phyloP scores from a whole-genome alignment of 2,329 filamentous ascomycete species.

The Leptographium lundbergii region DNA sequence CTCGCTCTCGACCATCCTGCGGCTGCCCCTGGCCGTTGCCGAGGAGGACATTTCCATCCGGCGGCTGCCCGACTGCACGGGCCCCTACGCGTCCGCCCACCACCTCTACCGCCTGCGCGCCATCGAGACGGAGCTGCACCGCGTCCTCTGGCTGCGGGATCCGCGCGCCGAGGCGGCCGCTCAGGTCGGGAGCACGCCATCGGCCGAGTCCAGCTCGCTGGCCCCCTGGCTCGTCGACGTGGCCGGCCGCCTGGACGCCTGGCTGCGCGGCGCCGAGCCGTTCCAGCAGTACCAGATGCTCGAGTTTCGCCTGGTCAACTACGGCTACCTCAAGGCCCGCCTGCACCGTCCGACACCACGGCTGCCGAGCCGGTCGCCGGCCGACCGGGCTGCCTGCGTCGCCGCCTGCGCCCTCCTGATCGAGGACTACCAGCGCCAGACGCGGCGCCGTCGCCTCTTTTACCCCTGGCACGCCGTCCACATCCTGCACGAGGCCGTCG shows the following conservation, averaged over 20 bases:
- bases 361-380: neutral
- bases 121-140: neutral
- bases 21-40: neutral
- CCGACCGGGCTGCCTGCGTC: neutral
- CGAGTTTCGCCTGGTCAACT: neutral
- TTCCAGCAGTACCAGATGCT: neutral
- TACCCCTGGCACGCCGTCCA: slow-evolving; percentile 1
- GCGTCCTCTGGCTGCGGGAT: slow-evolving; percentile 1
- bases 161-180: neutral
- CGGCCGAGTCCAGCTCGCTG: neutral
- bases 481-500: neutral
- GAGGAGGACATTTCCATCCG: neutral
- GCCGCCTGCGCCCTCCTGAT: slow-evolving; percentile 1
- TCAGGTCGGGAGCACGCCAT: neutral
- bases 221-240: neutral
- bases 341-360: neutral
- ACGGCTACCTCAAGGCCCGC: neutral
- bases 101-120: slow-evolving; percentile 1
- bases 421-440: slow-evolving; percentile 1
- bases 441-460: neutral
- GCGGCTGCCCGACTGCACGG: neutral
- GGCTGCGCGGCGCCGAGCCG: neutral
- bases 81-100: neutral
- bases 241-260: neutral
- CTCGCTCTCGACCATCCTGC: neutral